These are phyloP conservation scores for Cytospora mali DNA, from an alignment of 2,329 filamentous ascomycete species.

Conservation along the genomic window DNA sequence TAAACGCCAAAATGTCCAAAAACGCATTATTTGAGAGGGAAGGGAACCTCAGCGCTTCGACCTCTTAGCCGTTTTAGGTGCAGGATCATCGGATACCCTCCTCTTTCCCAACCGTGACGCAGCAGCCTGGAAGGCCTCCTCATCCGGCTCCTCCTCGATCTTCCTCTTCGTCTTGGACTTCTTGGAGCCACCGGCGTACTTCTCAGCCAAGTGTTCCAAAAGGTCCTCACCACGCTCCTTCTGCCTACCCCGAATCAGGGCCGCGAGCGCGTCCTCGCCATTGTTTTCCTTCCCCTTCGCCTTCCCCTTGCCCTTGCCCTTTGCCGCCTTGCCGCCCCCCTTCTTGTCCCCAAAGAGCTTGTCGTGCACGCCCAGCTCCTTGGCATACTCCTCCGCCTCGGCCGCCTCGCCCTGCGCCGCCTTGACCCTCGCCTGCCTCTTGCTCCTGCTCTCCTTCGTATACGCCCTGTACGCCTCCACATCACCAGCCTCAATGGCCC, in stretches of 20 bases:
- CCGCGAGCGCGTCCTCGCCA: conserved; percentile 52
- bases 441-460: conserved; percentile 70
- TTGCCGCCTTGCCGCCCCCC: conserved; percentile 40
- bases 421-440: conserved; percentile 60
- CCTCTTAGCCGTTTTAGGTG: conserved; percentile 27
- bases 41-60: conserved; percentile 30
- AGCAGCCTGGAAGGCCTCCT: conserved; percentile 63
- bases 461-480: conserved; percentile 71
- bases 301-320: conserved; percentile 36
- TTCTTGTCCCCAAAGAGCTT: conserved; percentile 63
- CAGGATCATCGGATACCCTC: conserved; percentile 29
- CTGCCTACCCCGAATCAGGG: conserved; percentile 74
- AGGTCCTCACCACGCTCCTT: conserved; percentile 64
- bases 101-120: conserved; percentile 51
- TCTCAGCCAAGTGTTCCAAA: conserved; percentile 74
- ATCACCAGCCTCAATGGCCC: conserved; percentile 71
- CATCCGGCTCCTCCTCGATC: conserved; percentile 62
- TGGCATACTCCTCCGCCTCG: conserved; percentile 75
- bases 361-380: conserved; percentile 74
- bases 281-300: conserved; percentile 30
- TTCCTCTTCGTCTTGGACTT: conserved; percentile 50
- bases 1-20: conserved; percentile 18
- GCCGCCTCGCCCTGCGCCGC: conserved; percentile 67
- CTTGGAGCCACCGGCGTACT: conserved; percentile 61
- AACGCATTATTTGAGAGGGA: not conserved